Evolutionary conservation across 192 early-diverging fungal genomes (phyloP), one percentile per base, ranked within the genome.

Genomic region (Piromyces finnis): DNA sequence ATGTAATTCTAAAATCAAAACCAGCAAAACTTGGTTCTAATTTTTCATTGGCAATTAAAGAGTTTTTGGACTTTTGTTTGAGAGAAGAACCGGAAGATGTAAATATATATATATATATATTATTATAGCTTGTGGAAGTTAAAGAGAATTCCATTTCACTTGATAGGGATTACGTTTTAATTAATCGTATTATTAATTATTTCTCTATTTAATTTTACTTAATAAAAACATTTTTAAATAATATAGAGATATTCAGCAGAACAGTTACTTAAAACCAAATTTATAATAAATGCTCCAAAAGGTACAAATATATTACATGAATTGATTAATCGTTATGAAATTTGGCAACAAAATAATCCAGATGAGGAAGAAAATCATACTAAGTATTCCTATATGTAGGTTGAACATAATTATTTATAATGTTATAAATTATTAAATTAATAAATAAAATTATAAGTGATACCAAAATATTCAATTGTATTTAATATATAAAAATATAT

Each of bases 1-100:
- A 94, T 77, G 83, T 96, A 77, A 96, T 97, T 81, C 94, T 94
- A 12, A 91, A 92, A 78, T 92, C 93, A 29, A 84, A 90, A 14
- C 95, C 96, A 0, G 91, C 95, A 36, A 88, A 88, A 78, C 84
- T 98, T 30, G 90, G 93, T 28, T 93, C 92, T 1, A 86, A 89
- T 77, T 96, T 93, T 86, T 92, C 95, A 1, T 79, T 88, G n/a
- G 87, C 88, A 3, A 89, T 98, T 82, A 94, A 92, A 81, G 98
- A 98, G 32, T 97, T 99, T 89, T 91, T 98, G 12, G 86, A 88
- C 11, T 80, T 86, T 5, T 98, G 98, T 83, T 84, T 99, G 29
- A 92, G 93, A 77, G 91, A 95, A 81, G 93, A 96, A 78, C 94
- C 96, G 27, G 89, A 91, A 35, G 87, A 94, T 83, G 93, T 94